Conservation (phyloP, 352 stramenopile genomes). For the Globisporangium megalacanthum region DNA sequence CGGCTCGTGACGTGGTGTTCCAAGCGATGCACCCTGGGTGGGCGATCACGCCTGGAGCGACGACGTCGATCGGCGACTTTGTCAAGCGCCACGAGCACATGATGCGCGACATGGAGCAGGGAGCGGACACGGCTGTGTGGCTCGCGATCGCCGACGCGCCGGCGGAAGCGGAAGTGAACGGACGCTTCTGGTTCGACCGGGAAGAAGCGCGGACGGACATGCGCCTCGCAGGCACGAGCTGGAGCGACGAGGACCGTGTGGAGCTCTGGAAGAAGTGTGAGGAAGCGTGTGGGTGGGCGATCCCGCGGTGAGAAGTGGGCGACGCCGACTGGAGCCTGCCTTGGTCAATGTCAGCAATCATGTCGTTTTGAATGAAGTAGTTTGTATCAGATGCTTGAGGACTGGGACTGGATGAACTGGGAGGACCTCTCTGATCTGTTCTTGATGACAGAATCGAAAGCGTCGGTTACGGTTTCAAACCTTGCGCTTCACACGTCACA, state of each 20-base stretch:
- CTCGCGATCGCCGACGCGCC: constrained; percentile 38
- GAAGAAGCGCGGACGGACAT: constrained; percentile 34
- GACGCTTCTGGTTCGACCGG: constrained; percentile 44
- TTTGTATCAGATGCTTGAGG: too few relatives aligned
- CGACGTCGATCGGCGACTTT: constrained; percentile 31
- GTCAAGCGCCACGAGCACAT: constrained; percentile 29
- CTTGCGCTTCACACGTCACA: too few relatives aligned
- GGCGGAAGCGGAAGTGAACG: constrained; percentile 17
- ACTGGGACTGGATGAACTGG: too few relatives aligned
- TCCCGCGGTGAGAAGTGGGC: not conserved
- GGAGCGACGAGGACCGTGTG: constrained; percentile 32
- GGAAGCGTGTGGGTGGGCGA: constrained; percentile 23
- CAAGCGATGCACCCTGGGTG: constrained; percentile 49
- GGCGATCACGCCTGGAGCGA: constrained; percentile 37
- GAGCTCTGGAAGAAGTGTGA: constrained; percentile 32
- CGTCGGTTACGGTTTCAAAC: too few relatives aligned
- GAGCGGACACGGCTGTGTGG: constrained; percentile 43
- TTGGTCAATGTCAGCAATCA: too few relatives aligned
- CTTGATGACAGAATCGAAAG: too few relatives aligned
- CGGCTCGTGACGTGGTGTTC: constrained; percentile 31
- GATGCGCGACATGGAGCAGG: constrained; percentile 40
- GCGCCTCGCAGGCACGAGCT: constrained; percentile 31
- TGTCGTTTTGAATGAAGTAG: too few relatives aligned
- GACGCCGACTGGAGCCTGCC: too few relatives aligned
- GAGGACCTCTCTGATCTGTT: too few relatives aligned